These are phyloP conservation scores for Paraphaeosphaeria minitans DNA, from an alignment of 2,329 filamentous ascomycete genomes.

Conservation along the genomic window DNA sequence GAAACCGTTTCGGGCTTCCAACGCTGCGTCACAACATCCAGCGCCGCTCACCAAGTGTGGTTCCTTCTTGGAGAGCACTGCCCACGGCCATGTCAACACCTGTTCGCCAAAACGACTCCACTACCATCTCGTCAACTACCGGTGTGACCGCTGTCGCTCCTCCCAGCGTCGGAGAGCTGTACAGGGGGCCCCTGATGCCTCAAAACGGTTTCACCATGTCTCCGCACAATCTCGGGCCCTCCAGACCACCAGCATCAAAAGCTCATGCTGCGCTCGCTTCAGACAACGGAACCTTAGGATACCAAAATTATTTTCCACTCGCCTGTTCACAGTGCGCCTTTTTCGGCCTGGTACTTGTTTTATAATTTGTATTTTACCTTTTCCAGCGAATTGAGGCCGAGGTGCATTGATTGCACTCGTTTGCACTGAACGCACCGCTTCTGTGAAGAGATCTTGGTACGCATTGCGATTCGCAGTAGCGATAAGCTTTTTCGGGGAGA, in stretches of 20 bases:
- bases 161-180: constrained; percentile 27
- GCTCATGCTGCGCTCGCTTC: constrained; percentile 22
- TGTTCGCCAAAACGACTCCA: background rate
- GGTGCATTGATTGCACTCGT: constrained; percentile 7
- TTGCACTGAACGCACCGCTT: background rate
- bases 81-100: background rate
- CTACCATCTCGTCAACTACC: constrained; percentile 1
- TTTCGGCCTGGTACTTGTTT: constrained; percentile 1
- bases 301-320: constrained; percentile 13
- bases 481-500: background rate
- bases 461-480: constrained; percentile 1
- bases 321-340: constrained; percentile 6
- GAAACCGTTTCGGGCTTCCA: background rate
- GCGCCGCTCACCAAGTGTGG: background rate
- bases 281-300: constrained; percentile 16
- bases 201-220: constrained; percentile 39
- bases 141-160: constrained; percentile 21
- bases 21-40: background rate
- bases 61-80: background rate
- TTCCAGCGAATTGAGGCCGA: background rate
- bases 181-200: constrained; percentile 33
- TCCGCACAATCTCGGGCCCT: constrained; percentile 20
- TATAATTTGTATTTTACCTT: constrained; percentile 10
- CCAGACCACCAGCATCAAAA: constrained; percentile 28
- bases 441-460: background rate